phyloP scores from a whole-genome alignment of 352 stramenopile species.

The Phytophthora aleatoria region DNA sequence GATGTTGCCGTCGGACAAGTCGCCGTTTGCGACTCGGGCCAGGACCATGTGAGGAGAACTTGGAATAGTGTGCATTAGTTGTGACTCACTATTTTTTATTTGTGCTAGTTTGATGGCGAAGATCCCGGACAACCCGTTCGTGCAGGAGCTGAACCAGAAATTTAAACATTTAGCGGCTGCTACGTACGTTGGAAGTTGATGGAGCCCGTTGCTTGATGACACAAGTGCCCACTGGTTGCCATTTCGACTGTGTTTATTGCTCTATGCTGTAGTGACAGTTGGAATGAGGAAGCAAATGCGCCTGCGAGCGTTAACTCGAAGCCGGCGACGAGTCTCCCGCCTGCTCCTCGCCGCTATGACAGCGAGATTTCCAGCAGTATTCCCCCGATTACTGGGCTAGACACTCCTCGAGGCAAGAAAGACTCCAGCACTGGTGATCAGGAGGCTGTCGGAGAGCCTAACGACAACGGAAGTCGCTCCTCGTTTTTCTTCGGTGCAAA shows the following conservation, averaged over 20 bases:
- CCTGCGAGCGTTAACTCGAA: conserved; percentile 16
- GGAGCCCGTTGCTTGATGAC: neutral
- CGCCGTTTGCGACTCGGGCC: conserved; percentile 60
- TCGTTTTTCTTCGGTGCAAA: conserved; percentile 66
- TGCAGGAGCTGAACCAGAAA: conserved; percentile 57
- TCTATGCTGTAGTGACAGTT: conserved; percentile 48
- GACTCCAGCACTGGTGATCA: conserved; percentile 13
- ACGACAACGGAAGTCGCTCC: conserved; percentile 25
- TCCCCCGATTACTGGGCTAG: conserved; percentile 35
- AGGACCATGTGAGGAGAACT: conserved; percentile 45
- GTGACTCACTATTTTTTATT: conserved; percentile 9
- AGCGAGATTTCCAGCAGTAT: conserved; percentile 24
- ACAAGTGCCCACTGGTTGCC: neutral
- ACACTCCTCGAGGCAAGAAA: conserved; percentile 25
- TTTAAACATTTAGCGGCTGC: conserved; percentile 45
- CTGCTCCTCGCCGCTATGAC: conserved; percentile 15
- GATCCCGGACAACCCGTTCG: conserved; percentile 53
- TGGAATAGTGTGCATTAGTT: neutral
- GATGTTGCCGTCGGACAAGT: conserved; percentile 65
- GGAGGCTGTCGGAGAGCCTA: conserved; percentile 29
- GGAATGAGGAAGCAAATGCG: conserved; percentile 35
- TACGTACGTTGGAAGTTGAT: conserved; percentile 42
- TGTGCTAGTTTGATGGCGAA: conserved; percentile 44
- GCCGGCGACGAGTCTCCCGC: conserved; percentile 11
- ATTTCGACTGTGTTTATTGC: neutral